These are phyloP conservation scores for Phytopythium litorale DNA, from an alignment of 352 stramenopile species.

Conservation along the genomic window DNA sequence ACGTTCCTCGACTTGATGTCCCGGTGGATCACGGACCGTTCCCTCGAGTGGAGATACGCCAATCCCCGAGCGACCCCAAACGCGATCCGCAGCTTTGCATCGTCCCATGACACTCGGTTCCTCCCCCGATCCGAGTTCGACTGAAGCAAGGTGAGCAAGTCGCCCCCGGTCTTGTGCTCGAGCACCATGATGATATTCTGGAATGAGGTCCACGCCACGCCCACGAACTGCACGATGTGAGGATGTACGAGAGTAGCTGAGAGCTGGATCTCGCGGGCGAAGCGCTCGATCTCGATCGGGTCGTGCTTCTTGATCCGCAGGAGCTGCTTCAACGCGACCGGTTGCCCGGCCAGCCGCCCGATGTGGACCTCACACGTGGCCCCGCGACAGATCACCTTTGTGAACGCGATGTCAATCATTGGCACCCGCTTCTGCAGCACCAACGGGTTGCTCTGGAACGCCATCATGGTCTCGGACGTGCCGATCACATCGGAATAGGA, in stretches of 20 bases:
- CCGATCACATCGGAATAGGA: conserved; percentile 44
- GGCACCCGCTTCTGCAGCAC: conserved; percentile 42
- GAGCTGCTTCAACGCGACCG: conserved; percentile 50
- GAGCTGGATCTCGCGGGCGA: conserved; percentile 55
- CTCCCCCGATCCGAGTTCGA: conserved; percentile 8
- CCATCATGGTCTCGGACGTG: conserved; percentile 37
- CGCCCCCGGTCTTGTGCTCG: conserved; percentile 37
- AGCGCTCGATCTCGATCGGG: conserved; percentile 43
- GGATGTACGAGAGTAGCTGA: conserved; percentile 43
- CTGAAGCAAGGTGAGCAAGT: conserved; percentile 21
- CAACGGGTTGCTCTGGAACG: conserved; percentile 46
- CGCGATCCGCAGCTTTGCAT: conserved; percentile 44
- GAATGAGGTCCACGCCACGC: conserved; percentile 60
- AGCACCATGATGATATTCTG: conserved; percentile 48
- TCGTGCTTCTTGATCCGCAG: conserved; percentile 32
- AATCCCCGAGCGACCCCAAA: conserved; percentile 36
- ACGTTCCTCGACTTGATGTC: conserved; percentile 57
- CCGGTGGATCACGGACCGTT: conserved; percentile 39
- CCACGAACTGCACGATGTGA: conserved; percentile 52
- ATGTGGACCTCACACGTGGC: conserved; percentile 39
- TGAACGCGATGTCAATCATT: conserved; percentile 45
- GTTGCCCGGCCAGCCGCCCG: conserved; percentile 22
- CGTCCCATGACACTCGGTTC: conserved; percentile 29
- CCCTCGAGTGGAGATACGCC: conserved; percentile 42
- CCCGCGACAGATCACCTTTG: conserved; percentile 31